These are phyloP conservation scores for Funneliformis geosporum DNA, from an alignment of 192 early-diverging fungal species.

Conservation along the genomic window DNA sequence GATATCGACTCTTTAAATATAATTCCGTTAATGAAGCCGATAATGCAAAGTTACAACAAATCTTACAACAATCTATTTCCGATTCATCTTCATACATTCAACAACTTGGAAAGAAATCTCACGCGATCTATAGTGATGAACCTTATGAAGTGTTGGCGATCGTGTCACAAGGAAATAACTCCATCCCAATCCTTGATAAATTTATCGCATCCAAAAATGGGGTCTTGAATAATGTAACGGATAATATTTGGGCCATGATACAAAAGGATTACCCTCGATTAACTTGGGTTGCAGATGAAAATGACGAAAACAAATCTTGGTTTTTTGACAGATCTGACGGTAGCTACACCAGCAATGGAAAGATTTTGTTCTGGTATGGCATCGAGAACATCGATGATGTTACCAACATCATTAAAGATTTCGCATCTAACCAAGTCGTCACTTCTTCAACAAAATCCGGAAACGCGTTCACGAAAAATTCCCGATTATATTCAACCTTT, in stretches of 20 bases:
- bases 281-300: slow-evolving; percentile 79
- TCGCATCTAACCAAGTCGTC: slow-evolving; percentile 40
- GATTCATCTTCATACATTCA: slow-evolving; percentile 76
- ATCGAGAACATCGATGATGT: slow-evolving; percentile 80
- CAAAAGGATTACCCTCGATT: slow-evolving; percentile 79
- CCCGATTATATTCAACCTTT: slow-evolving; percentile 63
- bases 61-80: slow-evolving; percentile 69
- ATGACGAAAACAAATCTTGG: slow-evolving; percentile 85
- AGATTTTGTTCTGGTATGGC: slow-evolving; percentile 93
- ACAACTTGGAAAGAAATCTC: slow-evolving; percentile 58
- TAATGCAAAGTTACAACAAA: slow-evolving; percentile 75
- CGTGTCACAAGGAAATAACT: slow-evolving; percentile 58
- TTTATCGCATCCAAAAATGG: slow-evolving; percentile 86
- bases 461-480: slow-evolving; percentile 16
- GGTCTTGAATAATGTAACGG: slow-evolving; percentile 91
- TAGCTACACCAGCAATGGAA: slow-evolving; percentile 69
- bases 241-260: slow-evolving; percentile 92
- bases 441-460: slow-evolving; percentile 32
- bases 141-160: slow-evolving; percentile 91
- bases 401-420: slow-evolving; percentile 64
- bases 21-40: slow-evolving; percentile 70
- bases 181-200: slow-evolving; percentile 81
- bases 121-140: slow-evolving; percentile 90
- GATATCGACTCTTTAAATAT: slow-evolving; percentile 83
- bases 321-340: slow-evolving; percentile 96